phyloP scores from a whole-genome alignment of 305 asterid genomes.

The Fraxinus nigra region DNA sequence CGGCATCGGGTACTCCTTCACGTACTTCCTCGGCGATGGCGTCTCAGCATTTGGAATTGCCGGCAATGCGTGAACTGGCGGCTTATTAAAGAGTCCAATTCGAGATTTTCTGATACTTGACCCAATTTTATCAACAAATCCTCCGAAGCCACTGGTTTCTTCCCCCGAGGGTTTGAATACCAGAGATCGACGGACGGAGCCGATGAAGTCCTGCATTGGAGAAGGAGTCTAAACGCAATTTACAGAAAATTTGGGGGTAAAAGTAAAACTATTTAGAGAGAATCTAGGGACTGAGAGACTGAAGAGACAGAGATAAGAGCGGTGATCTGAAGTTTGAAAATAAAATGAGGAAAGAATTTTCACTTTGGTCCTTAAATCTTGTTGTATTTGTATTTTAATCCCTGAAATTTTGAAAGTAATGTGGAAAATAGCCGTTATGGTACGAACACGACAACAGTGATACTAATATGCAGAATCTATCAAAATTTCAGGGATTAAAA shows the following conservation, averaged over 20 bases:
- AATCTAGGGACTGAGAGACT: conserved; percentile 32
- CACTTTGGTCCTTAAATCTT: conserved; percentile 18
- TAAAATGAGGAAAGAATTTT: conserved; percentile 31
- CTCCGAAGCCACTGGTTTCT: conserved; percentile 65
- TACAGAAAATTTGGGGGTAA: conserved; percentile 2
- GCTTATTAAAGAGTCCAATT: conserved; percentile 72
- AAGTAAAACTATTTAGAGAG: conserved; percentile 8
- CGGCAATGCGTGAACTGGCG: conserved; percentile 66
- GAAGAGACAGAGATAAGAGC: conserved; percentile 29
- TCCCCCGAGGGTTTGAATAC: conserved; percentile 73
- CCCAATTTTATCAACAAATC: conserved; percentile 85
- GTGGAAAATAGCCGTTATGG: conserved; percentile 30
- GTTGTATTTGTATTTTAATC: conserved; percentile 14
- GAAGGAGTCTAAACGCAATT: conserved; percentile 14
- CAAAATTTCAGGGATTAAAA: background rate
- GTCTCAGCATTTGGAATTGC: conserved; percentile 35
- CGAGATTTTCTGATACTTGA: conserved; percentile 83
- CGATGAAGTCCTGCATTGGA: conserved; percentile 85
- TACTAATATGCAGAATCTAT: background rate
- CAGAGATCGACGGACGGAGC: conserved; percentile 89
- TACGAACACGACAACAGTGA: background rate
- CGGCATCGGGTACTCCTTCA: conserved; percentile 2
- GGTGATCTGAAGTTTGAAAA: conserved; percentile 38
- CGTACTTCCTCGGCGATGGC: conserved; percentile 21
- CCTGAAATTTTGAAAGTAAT: conserved; percentile 27